These are phyloP conservation scores for Fusarium austroafricanum DNA, from an alignment of 2,329 filamentous ascomycete species.

Conservation along the genomic window DNA sequence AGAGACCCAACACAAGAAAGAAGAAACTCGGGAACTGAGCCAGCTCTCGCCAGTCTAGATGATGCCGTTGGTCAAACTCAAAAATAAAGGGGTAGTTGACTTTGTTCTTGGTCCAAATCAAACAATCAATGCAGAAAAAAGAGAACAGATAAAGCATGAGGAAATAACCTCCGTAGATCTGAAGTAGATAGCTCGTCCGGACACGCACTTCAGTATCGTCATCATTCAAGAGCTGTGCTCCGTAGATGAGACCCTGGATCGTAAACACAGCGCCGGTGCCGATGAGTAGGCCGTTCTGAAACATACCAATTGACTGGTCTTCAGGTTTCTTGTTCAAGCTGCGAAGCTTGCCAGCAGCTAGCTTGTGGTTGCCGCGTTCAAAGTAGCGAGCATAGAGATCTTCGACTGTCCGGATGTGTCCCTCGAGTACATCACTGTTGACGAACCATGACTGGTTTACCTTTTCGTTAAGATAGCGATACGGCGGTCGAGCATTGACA, in stretches of 20 bases:
- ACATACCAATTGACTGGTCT: conserved; percentile 68
- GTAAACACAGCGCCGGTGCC: conserved; percentile 75
- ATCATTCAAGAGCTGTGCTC: conserved; percentile 63
- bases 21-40: conserved; percentile 89
- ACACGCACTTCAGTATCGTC: conserved; percentile 60
- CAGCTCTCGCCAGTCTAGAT: conserved; percentile 90
- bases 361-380: conserved; percentile 90
- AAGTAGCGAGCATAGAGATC: conserved; percentile 96
- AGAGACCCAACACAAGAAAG: conserved; percentile 79
- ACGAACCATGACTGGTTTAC: conserved; percentile 94
- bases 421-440: conserved; percentile 85
- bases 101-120: conserved; percentile 83
- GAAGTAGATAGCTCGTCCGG: conserved; percentile 77
- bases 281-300: conserved; percentile 73
- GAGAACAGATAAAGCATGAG: conserved; percentile 82
- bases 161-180: conserved; percentile 95
- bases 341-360: conserved; percentile 88
- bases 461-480: conserved; percentile 89
- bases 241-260: conserved; percentile 74
- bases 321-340: conserved; percentile 71
- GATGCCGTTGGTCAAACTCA: conserved; percentile 89
- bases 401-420: conserved; percentile 82
- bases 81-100: conserved; percentile 98
- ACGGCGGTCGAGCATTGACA: conserved; percentile 78
- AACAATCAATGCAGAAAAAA: conserved; percentile 87